These are phyloP conservation scores for Diphasiastrum complanatum DNA, from an alignment of 83 land plant genomes.

Conservation along the genomic window DNA sequence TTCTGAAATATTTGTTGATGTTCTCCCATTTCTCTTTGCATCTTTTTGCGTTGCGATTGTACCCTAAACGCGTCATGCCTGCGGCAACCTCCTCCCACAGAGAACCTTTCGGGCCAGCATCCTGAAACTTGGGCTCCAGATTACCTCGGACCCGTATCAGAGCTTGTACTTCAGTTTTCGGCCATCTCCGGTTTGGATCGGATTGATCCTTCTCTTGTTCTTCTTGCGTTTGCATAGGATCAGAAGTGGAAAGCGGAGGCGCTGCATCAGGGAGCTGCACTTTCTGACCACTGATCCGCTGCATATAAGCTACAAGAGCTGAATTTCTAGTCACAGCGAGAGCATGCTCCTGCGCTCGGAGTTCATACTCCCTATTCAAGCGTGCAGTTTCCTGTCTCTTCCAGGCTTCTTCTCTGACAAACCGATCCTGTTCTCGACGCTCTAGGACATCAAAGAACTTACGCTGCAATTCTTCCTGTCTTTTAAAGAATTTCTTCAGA, in stretches of 20 bases:
- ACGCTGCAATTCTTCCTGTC: not conserved
- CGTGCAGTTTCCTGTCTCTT: not conserved
- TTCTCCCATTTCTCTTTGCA: conserved; percentile 19
- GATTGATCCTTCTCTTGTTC: not conserved
- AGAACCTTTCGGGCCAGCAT: conserved; percentile 6
- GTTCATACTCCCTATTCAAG: not conserved
- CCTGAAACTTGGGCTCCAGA: conserved; percentile 10
- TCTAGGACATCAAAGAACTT: conserved; percentile 1
- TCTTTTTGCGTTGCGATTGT: not conserved
- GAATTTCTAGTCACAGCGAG: not conserved
- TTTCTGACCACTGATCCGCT: not conserved
- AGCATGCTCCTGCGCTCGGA: conserved; percentile 1
- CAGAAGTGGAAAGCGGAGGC: no score
- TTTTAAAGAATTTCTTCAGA: not conserved
- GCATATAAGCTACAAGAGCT: conserved; percentile 3
- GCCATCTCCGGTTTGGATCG: conserved; percentile 14
- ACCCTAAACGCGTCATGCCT: conserved; percentile 3
- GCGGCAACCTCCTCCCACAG: conserved; percentile 13
- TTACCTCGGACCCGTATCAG: not conserved
- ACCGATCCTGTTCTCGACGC: not conserved
- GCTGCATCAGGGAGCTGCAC: conserved; percentile 5
- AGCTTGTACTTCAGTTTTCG: conserved; percentile 10
- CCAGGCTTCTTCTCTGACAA: not conserved
- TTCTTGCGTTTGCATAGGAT: not conserved
- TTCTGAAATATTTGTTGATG: no score